Evolutionary conservation across 805 yeast genomes (phyloP).

Genomic region (Candida broadrunensis): DNA sequence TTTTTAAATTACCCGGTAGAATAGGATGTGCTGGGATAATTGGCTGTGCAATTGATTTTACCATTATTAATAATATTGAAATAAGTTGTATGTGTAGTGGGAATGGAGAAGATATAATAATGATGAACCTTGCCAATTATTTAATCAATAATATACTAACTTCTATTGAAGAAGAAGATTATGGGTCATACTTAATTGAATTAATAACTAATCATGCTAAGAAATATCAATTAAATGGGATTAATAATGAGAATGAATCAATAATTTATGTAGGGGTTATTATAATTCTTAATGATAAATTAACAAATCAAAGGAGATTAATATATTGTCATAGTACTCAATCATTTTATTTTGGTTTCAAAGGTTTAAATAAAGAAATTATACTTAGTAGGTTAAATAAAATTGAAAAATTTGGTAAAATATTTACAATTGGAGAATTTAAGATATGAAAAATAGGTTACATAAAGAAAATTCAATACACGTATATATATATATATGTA

Average conservation of each 20-base stretch:
- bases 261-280: slow-evolving; percentile 32
- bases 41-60: slow-evolving; percentile 42
- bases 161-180: slow-evolving; percentile 13
- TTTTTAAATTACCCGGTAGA: slow-evolving; percentile 47
- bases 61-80: slow-evolving; percentile 13
- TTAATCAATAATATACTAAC: slow-evolving; percentile 12
- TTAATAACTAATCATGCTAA: slow-evolving; percentile 10
- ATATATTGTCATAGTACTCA: slow-evolving; percentile 39
- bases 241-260: slow-evolving; percentile 1
- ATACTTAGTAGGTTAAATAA: slow-evolving; percentile 20
- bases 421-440: slow-evolving; percentile 26
- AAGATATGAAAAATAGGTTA: background rate
- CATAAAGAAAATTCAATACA: no score
- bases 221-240: slow-evolving; percentile 5
- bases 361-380: slow-evolving; percentile 13
- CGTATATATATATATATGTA: no score
- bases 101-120: slow-evolving; percentile 54
- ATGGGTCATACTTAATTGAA: slow-evolving; percentile 15
- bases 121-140: slow-evolving; percentile 37
- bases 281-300: slow-evolving; percentile 13
- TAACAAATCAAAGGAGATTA: slow-evolving; percentile 9
- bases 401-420: slow-evolving; percentile 11
- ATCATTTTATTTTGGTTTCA: slow-evolving; percentile 31
- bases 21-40: slow-evolving; percentile 53
- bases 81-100: slow-evolving; percentile 47